These are phyloP conservation scores for Globisporangium cystogenes DNA, from an alignment of 352 stramenopile species.

Conservation along the genomic window DNA sequence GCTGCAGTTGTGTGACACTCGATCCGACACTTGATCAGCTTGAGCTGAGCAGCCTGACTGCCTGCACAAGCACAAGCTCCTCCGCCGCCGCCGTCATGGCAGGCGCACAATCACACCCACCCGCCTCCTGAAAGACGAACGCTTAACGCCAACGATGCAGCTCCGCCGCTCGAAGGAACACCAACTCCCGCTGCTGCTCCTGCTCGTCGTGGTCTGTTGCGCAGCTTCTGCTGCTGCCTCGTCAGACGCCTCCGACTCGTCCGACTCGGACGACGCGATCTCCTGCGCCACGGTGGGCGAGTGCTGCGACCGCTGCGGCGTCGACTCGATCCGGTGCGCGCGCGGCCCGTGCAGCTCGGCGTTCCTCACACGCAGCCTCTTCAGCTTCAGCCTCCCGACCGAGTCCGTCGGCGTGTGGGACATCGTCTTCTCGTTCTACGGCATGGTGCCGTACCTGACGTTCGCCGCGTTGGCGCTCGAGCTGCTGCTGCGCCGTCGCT, in stretches of 20 bases:
- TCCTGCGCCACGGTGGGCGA: conserved; percentile 16
- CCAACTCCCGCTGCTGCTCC: not conserved
- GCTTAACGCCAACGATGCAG: too few relatives aligned
- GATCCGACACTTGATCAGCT: too few relatives aligned
- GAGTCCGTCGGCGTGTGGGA: conserved; percentile 37
- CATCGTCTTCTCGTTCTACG: conserved; percentile 43
- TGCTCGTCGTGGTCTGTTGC: not conserved
- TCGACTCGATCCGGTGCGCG: conserved; percentile 36
- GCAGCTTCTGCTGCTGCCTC: not conserved
- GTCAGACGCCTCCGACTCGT: not conserved
- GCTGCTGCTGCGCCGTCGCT: conserved; percentile 22
- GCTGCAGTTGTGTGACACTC: too few relatives aligned
- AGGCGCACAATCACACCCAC: too few relatives aligned
- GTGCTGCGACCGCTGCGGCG: conserved; percentile 42
- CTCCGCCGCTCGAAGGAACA: too few relatives aligned
- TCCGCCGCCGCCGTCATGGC: too few relatives aligned
- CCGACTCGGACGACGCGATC: not conserved
- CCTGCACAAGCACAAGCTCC: too few relatives aligned
- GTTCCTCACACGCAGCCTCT: conserved; percentile 33
- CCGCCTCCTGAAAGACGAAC: too few relatives aligned
- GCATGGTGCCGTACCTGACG: conserved; percentile 37
- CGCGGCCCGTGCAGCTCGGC: conserved; percentile 45
- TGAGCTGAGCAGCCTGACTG: too few relatives aligned
- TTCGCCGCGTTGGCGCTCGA: conserved; percentile 19
- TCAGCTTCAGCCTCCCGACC: conserved; percentile 39